phyloP scores from a whole-genome alignment of 2,329 filamentous ascomycete species.

The Neonectria punicea region DNA sequence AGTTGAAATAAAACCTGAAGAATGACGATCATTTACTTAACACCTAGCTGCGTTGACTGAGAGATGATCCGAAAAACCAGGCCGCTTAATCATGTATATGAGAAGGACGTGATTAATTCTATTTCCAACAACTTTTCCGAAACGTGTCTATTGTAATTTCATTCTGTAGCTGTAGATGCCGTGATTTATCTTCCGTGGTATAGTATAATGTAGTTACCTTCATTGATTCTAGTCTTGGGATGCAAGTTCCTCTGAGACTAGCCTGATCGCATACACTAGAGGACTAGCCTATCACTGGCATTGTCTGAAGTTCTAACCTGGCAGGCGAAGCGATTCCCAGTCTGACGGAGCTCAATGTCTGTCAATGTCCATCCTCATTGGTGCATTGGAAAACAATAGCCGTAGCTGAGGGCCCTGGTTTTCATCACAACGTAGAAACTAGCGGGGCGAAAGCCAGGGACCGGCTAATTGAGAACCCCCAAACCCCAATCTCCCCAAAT shows the following conservation, averaged over 20 bases:
- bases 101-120: neutral
- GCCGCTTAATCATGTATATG: neutral
- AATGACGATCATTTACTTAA: neutral
- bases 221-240: too few relatives aligned
- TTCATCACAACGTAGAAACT: neutral
- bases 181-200: too few relatives aligned
- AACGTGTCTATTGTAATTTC: too few relatives aligned
- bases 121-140: neutral
- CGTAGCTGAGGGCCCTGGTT: neutral
- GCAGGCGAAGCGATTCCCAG: too few relatives aligned
- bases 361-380: neutral
- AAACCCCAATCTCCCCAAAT: neutral
- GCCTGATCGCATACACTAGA: too few relatives aligned
- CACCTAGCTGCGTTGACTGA: neutral
- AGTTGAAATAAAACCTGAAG: neutral
- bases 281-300: too few relatives aligned
- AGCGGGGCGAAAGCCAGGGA: neutral
- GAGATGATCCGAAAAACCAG: too few relatives aligned
- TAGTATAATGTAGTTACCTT: too few relatives aligned
- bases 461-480: constrained; percentile 5
- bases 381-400: neutral
- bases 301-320: too few relatives aligned
- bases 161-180: too few relatives aligned
- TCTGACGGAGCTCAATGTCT: too few relatives aligned
- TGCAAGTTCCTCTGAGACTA: too few relatives aligned